A percentile compares a stretch with the other conserved stretches of the same genome.
Evolutionary conservation across 306 rosid species (phyloP).

Genomic region (Dalbergia oliveri): DNA sequence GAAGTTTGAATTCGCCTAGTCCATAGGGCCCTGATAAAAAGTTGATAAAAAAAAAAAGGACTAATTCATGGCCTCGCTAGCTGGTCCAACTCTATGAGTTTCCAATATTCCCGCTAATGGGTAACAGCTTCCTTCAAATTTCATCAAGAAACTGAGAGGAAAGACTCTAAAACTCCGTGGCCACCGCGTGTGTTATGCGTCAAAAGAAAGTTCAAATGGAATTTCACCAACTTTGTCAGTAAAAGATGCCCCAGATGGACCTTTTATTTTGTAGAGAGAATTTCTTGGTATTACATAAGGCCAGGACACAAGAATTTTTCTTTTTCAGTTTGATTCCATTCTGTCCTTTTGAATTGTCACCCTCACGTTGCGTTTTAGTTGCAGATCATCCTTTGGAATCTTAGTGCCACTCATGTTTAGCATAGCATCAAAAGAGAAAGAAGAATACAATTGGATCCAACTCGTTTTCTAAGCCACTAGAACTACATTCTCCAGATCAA

Average conservation of each 20-base stretch:
- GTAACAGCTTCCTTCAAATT: constrained; percentile 41
- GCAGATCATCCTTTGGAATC: constrained; percentile 41
- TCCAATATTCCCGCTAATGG: constrained; percentile 45
- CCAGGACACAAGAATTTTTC: constrained; percentile 40
- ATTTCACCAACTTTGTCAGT: constrained; percentile 35
- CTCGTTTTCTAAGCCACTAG: constrained; percentile 29
- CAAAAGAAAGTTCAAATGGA: constrained; percentile 25
- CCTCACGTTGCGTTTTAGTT: constrained; percentile 45
- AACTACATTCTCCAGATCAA: constrained; percentile 21
- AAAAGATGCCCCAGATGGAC: constrained; percentile 29
- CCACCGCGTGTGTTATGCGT: constrained; percentile 5
- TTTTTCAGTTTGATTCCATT: constrained; percentile 48
- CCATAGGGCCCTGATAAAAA: background rate
- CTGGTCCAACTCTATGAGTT: constrained; percentile 42
- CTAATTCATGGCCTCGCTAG: constrained; percentile 40
- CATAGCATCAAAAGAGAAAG: constrained; percentile 30
- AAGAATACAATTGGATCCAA: constrained; percentile 42
- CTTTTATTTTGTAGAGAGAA: constrained; percentile 42
- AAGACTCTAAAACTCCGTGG: constrained; percentile 11
- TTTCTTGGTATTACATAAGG: constrained; percentile 48
- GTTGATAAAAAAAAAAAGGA: background rate
- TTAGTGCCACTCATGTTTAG: constrained; percentile 18
- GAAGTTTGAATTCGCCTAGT: constrained; percentile 36
- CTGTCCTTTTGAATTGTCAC: constrained; percentile 51
- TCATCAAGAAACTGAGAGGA: constrained; percentile 15